A percentile compares a stretch with the other conserved stretches of the same genome.
phyloP scores from a whole-genome alignment of 176 grass and related monocot genomes.

The Hordeum marinum region DNA sequence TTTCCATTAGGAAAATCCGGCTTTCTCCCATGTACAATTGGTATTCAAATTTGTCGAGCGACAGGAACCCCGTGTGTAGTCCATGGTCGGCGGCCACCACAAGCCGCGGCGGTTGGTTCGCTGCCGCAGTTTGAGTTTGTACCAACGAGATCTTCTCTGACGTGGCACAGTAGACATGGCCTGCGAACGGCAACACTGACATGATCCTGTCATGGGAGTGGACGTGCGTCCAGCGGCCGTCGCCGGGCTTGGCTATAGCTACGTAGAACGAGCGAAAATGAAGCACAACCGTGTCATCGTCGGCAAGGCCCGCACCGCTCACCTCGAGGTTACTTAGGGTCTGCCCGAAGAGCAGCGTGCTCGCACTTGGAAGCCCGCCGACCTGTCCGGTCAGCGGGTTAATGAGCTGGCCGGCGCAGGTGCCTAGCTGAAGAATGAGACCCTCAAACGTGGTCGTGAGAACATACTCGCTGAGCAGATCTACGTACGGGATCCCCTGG shows the following conservation, averaged over 20 bases:
- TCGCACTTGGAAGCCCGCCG: background rate
- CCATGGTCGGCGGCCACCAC: background rate
- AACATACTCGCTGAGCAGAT: too few relatives aligned
- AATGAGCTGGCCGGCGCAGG: background rate
- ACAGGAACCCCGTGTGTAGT: background rate
- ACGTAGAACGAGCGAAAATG: background rate
- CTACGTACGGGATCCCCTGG: too few relatives aligned
- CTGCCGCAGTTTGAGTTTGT: background rate
- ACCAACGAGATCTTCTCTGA: background rate
- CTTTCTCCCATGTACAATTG: too few relatives aligned
- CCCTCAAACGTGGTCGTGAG: too few relatives aligned
- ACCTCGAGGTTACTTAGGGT: too few relatives aligned
- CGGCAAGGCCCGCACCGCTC: too few relatives aligned
- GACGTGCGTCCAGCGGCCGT: background rate
- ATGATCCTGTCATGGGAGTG: background rate
- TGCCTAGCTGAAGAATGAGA: background rate
- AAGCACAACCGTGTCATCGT: background rate
- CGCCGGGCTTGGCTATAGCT: background rate
- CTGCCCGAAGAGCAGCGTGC: too few relatives aligned
- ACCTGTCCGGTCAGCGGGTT: background rate
- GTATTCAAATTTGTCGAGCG: too few relatives aligned
- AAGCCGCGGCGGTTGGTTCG: background rate
- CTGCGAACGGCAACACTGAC: background rate
- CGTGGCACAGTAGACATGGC: background rate
- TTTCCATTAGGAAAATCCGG: too few relatives aligned